Conservation (phyloP, 352 stramenopile genomes). For the Globisporangium parvum region DNA sequence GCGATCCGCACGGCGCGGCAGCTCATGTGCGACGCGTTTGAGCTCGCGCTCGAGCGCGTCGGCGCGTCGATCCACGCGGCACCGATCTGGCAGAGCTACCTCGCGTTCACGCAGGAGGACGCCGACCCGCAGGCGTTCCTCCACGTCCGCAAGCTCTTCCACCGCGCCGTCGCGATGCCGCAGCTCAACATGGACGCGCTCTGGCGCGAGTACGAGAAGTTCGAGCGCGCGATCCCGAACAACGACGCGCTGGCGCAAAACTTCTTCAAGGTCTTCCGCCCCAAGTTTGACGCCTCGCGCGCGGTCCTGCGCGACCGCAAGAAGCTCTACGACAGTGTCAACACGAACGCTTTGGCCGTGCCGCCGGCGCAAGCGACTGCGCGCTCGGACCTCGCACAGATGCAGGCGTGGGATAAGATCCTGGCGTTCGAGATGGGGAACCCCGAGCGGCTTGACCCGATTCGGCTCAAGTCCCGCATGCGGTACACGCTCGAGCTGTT, state of each 20-base stretch:
- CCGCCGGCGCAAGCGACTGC: slow-evolving; percentile 23
- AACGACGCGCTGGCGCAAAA: slow-evolving; percentile 83
- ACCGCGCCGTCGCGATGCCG: slow-evolving; percentile 72
- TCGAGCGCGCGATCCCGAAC: slow-evolving; percentile 82
- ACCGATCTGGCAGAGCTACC: slow-evolving; percentile 80
- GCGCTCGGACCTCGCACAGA: slow-evolving; percentile 36
- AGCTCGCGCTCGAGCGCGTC: slow-evolving; percentile 78
- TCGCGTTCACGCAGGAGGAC: slow-evolving; percentile 76
- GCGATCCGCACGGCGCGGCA: slow-evolving; percentile 58
- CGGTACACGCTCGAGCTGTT: slow-evolving; percentile 82
- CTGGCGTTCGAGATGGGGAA: slow-evolving; percentile 74
- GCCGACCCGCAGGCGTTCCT: slow-evolving; percentile 68
- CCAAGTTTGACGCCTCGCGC: slow-evolving; percentile 76
- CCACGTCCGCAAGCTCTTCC: slow-evolving; percentile 77
- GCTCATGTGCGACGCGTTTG: slow-evolving; percentile 82
- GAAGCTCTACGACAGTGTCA: slow-evolving; percentile 74
- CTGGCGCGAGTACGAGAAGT: slow-evolving; percentile 87
- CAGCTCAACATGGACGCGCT: slow-evolving; percentile 76
- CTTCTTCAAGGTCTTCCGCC: slow-evolving; percentile 86
- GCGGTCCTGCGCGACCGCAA: slow-evolving; percentile 80
- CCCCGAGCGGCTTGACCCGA: slow-evolving; percentile 70
- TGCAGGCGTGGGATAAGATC: slow-evolving; percentile 76
- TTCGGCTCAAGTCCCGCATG: slow-evolving; percentile 75
- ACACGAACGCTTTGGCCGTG: slow-evolving; percentile 62
- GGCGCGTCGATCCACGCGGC: slow-evolving; percentile 71